A percentile compares a stretch with the other conserved stretches of the same genome.
phyloP scores from a whole-genome alignment of 129 eudicot genomes.

The Flaveria linearis region DNA sequence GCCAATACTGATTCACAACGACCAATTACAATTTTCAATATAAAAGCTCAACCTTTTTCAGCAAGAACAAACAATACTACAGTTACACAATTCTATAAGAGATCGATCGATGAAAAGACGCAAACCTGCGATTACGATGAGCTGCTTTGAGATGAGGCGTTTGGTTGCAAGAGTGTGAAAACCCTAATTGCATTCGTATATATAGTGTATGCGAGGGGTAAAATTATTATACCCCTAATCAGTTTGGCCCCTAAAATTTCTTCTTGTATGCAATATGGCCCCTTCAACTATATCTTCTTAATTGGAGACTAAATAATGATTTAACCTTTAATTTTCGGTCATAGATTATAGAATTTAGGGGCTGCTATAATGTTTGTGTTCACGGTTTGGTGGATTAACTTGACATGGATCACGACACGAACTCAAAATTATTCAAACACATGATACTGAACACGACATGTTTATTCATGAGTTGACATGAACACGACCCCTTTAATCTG shows the following conservation, averaged over 20 bases:
- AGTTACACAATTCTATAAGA: not conserved
- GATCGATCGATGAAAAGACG: not conserved
- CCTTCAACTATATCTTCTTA: not conserved
- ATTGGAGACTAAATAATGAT: not conserved
- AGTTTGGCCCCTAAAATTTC: slow-evolving; percentile 26
- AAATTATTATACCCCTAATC: not conserved
- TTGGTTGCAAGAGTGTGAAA: slow-evolving; percentile 27
- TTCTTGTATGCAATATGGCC: not conserved
- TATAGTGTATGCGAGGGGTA: slow-evolving; percentile 9
- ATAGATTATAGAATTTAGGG: no score
- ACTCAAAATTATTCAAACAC: no score
- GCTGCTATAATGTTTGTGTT: no score
- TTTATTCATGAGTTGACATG: no score
- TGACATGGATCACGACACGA: no score
- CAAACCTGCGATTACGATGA: slow-evolving; percentile 24
- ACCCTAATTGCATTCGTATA: slow-evolving; percentile 36
- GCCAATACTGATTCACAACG: not conserved
- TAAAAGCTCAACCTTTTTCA: not conserved
- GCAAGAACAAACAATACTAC: not conserved
- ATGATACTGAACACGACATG: no score
- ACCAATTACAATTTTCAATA: not conserved
- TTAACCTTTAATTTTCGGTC: not conserved
- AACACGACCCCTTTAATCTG: no score
- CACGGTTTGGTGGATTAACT: no score
- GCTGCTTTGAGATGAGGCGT: slow-evolving; percentile 29